phyloP scores from a whole-genome alignment of 2,329 filamentous ascomycete species.

The Colletotrichum spaethianum region DNA sequence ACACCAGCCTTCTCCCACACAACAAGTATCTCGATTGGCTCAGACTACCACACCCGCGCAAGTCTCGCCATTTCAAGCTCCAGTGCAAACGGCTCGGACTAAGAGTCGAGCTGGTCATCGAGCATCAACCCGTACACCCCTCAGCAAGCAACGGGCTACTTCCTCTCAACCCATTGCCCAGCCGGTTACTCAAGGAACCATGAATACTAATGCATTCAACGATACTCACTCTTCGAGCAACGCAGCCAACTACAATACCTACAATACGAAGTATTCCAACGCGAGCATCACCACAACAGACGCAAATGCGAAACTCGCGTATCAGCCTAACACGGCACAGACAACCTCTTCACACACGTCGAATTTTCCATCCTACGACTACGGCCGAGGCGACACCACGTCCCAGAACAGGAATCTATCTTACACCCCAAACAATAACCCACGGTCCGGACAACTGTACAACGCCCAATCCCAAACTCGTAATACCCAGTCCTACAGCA shows the following conservation, averaged over 20 bases:
- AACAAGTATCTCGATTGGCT: constrained; percentile 45
- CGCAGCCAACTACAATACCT: constrained; percentile 44
- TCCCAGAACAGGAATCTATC: constrained; percentile 41
- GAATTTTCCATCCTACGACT: constrained; percentile 46
- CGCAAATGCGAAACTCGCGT: constrained; percentile 20
- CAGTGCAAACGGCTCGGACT: constrained; percentile 44
- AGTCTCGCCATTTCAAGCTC: constrained; percentile 50
- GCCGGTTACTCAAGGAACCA: constrained; percentile 50
- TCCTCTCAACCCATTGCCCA: constrained; percentile 48
- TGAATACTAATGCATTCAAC: constrained; percentile 25
- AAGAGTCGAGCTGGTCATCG: constrained; percentile 55
- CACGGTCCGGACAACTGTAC: constrained; percentile 42
- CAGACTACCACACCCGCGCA: constrained; percentile 45
- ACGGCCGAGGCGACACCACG: constrained; percentile 48
- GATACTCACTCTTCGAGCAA: constrained; percentile 43
- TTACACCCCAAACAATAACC: constrained; percentile 38
- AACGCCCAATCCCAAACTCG: constrained; percentile 9
- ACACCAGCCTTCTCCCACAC: constrained; percentile 47
- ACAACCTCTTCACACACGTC: constrained; percentile 32
- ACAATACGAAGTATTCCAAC: constrained; percentile 42
- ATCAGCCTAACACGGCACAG: constrained; percentile 41
- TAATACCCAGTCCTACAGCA: constrained; percentile 13
- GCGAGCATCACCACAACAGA: constrained; percentile 15
- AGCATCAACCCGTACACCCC: constrained; percentile 49
- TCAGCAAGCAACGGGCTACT: constrained; percentile 44